Conservation (phyloP, 139 green algal genomes). For the Haematococcus lacustris region DNA sequence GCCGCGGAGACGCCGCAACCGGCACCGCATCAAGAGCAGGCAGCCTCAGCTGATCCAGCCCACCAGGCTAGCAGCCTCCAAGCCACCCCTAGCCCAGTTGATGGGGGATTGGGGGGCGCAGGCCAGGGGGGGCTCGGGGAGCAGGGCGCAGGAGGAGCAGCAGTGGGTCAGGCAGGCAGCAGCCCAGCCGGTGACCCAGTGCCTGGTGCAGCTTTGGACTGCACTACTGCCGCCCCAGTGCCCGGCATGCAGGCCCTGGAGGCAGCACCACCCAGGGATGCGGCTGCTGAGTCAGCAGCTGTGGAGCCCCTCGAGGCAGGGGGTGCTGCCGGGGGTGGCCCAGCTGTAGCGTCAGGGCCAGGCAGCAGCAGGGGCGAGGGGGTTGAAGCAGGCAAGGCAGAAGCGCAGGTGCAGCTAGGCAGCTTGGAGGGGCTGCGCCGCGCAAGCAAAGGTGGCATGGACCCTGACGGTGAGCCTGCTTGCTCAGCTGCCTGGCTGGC, state of each 20-base stretch:
- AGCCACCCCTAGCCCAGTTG: no score
- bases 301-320: not conserved
- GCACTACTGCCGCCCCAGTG: no score
- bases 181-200: no score
- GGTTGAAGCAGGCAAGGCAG: slow-evolving; percentile 16
- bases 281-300: not conserved
- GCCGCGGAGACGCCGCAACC: no score
- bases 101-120: no score
- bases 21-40: no score
- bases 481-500: not conserved
- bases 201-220: no score
- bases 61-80: no score
- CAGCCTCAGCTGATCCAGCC: no score
- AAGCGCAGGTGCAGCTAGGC: slow-evolving; percentile 32
- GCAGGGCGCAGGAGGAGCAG: no score
- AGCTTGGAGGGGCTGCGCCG: slow-evolving; percentile 58
- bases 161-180: no score
- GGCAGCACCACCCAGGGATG: not conserved
- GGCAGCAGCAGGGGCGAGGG: not conserved
- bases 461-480: slow-evolving; percentile 57
- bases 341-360: not conserved
- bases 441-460: slow-evolving; percentile 67
- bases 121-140: no score
- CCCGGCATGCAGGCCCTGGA: not conserved
- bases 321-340: not conserved